These are phyloP conservation scores for Bisporella sp. DNA, from an alignment of 2,329 filamentous ascomycete genomes.

Conservation along the genomic window DNA sequence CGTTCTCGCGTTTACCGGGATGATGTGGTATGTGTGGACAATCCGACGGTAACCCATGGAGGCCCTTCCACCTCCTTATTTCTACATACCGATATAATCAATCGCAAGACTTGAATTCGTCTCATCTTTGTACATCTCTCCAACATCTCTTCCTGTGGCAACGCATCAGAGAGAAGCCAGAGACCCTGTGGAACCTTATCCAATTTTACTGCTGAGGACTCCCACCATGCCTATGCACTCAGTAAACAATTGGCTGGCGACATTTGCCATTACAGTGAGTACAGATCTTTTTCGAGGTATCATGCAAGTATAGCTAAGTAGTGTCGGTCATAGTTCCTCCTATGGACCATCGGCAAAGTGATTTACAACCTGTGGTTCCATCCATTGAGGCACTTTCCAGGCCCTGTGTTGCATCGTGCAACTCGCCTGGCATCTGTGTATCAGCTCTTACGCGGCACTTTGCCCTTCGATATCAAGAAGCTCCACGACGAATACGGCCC, in stretches of 20 bases:
- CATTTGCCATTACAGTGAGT: neutral
- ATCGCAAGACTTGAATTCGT: neutral
- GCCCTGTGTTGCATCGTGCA: slow-evolving; percentile 22
- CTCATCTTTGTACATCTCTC: neutral
- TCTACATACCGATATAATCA: neutral
- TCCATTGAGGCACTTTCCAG: slow-evolving; percentile 21
- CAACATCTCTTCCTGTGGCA: neutral
- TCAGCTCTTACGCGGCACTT: neutral
- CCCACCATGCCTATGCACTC: neutral
- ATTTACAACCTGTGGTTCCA: slow-evolving; percentile 22
- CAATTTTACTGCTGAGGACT: neutral
- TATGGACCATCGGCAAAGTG: neutral
- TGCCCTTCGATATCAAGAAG: slow-evolving; percentile 1
- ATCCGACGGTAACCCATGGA: neutral
- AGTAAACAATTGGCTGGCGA: neutral
- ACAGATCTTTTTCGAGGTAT: neutral
- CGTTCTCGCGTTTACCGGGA: no score
- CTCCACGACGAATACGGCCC: slow-evolving; percentile 20
- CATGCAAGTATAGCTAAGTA: neutral
- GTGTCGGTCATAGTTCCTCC: neutral
- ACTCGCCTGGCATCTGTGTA: neutral
- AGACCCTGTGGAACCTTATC: neutral
- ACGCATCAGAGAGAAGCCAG: neutral
- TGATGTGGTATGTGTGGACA: no score
- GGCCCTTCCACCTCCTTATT: neutral